Conservation (phyloP, 768 basidiomycete genomes). For the Lentinula edodes region DNA sequence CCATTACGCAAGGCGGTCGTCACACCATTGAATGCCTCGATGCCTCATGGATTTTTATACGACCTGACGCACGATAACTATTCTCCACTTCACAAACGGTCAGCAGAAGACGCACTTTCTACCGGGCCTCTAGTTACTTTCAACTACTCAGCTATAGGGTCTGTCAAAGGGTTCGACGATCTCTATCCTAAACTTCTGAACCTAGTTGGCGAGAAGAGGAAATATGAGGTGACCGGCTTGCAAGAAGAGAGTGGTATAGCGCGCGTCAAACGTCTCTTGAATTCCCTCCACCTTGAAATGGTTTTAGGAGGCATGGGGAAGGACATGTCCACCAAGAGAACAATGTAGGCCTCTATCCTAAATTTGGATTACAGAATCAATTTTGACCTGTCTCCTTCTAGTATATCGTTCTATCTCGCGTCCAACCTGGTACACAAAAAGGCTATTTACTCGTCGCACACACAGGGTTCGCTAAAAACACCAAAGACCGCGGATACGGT, state of each 20-base stretch:
- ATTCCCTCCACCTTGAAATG: constrained; percentile 90
- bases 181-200: constrained; percentile 92
- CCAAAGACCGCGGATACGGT: constrained; percentile 80
- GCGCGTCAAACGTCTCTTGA: constrained; percentile 65
- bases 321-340: constrained; percentile 97
- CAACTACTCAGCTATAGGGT: constrained; percentile 82
- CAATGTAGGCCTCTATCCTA: constrained; percentile 53
- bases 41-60: constrained; percentile 90
- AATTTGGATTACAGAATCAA: background rate
- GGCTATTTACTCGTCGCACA: constrained; percentile 92
- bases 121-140: constrained; percentile 93
- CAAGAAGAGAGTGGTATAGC: constrained; percentile 53
- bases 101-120: constrained; percentile 92
- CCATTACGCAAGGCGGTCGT: constrained; percentile 69
- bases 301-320: constrained; percentile 75
- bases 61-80: constrained; percentile 99
- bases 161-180: constrained; percentile 97
- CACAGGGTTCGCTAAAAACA: constrained; percentile 83
- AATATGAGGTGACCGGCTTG: constrained; percentile 66
- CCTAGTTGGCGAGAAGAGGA: constrained; percentile 77
- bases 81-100: constrained; percentile 82
- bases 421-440: constrained; percentile 85
- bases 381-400: constrained; percentile 24
- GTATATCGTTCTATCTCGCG: constrained; percentile 92
- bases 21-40: constrained; percentile 76